Evolutionary conservation across 441 rosid genomes (phyloP).

Genomic region (Arabidopsis hybrid): DNA sequence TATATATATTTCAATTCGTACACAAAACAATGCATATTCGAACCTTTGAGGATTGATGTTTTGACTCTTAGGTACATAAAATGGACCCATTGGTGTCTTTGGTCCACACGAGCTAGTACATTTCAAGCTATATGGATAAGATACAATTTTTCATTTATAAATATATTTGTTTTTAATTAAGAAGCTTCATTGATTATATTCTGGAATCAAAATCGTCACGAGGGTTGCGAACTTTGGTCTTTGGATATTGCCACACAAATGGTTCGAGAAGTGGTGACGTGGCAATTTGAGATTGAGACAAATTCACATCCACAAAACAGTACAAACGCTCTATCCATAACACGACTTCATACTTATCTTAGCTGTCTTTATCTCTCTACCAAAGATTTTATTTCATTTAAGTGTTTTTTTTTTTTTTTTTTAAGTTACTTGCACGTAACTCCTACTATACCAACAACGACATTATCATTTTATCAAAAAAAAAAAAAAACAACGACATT

Average conservation of each 20-base stretch:
- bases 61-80: constrained; percentile 34
- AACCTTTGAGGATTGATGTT: constrained; percentile 39
- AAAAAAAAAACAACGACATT: no score
- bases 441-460: constrained; percentile 31
- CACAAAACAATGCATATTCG: constrained; percentile 11
- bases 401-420: no score
- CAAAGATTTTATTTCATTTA: constrained; percentile 26
- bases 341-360: constrained; percentile 28
- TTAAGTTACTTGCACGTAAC: constrained; percentile 45
- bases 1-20: not conserved
- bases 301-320: constrained; percentile 39
- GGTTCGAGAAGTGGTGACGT: constrained; percentile 20
- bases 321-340: constrained; percentile 10
- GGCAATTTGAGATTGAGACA: constrained; percentile 22
- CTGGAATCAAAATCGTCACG: constrained; percentile 30
- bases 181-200: constrained; percentile 12
- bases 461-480: no score
- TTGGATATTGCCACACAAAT: constrained; percentile 31
- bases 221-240: constrained; percentile 13
- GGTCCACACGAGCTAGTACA: constrained; percentile 39
- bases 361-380: constrained; percentile 39
- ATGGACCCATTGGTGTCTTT: constrained; percentile 39
- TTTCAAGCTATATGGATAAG: constrained; percentile 39
- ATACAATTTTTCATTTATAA: not conserved
- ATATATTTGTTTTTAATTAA: not conserved